Evolutionary conservation across 169 alveolate species (phyloP).

Genomic region (Plasmodium coatneyi): DNA sequence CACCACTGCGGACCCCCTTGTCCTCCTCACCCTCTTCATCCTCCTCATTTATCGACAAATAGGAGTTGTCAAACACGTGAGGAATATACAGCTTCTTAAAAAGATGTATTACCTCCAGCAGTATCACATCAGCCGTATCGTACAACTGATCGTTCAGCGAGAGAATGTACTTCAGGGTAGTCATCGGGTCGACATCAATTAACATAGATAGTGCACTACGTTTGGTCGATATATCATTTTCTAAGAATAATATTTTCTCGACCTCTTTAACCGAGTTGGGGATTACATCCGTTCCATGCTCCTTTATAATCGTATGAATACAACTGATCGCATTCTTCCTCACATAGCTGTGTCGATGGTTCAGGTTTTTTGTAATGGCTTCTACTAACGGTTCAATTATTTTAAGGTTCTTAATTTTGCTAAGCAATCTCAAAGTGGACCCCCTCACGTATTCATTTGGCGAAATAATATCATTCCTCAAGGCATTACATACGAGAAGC

Average conservation of each 20-base stretch:
- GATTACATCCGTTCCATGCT: slow-evolving; percentile 92
- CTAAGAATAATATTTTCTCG: slow-evolving; percentile 87
- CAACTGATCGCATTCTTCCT: slow-evolving; percentile 95
- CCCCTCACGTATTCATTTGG: slow-evolving; percentile 98
- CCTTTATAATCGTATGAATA: slow-evolving; percentile 89
- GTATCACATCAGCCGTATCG: slow-evolving; percentile 87
- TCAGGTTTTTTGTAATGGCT: slow-evolving; percentile 92
- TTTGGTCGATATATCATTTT: slow-evolving; percentile 92
- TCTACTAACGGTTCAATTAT: slow-evolving; percentile 93
- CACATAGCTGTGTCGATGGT: slow-evolving; percentile 94
- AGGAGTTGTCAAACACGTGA: slow-evolving; percentile 76
- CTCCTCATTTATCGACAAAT: slow-evolving; percentile 31
- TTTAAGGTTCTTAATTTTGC: slow-evolving; percentile 91
- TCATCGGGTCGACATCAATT: slow-evolving; percentile 88
- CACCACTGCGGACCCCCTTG: neutral
- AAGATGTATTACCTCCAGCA: slow-evolving; percentile 88
- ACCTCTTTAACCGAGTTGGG: slow-evolving; percentile 87
- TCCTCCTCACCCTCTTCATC: slow-evolving; percentile 43
- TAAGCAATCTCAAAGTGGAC: slow-evolving; percentile 93
- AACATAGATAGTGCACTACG: slow-evolving; percentile 93
- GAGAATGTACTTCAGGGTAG: slow-evolving; percentile 90
- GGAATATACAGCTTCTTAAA: slow-evolving; percentile 85
- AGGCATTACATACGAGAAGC: slow-evolving; percentile 96
- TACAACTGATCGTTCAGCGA: slow-evolving; percentile 79
- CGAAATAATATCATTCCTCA: slow-evolving; percentile 94